Percentiles rank a stretch among this genome's conserved stretches.
Evolutionary conservation across 352 stramenopile genomes (phyloP).

Genomic region (Globisporangium takayamanum): DNA sequence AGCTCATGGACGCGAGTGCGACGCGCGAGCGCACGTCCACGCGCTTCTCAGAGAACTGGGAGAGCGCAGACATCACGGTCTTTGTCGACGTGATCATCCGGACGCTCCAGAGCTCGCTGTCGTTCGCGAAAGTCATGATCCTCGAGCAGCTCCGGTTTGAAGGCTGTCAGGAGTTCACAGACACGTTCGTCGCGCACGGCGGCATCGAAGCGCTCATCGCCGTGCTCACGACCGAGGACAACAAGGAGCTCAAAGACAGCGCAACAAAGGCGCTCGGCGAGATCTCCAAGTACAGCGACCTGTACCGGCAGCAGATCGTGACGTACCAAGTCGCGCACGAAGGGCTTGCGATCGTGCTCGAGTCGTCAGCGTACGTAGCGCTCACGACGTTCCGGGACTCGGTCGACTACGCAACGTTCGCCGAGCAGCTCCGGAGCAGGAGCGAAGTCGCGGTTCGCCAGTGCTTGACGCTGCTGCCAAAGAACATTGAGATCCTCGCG

Average conservation of each 20-base stretch:
- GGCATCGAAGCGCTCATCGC: background rate
- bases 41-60: too few species aligned
- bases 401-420: slow-evolving; percentile 2
- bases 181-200: background rate
- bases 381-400: background rate
- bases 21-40: too few species aligned
- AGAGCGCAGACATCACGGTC: background rate
- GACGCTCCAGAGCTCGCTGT: background rate
- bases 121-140: background rate
- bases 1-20: background rate
- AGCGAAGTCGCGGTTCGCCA: background rate
- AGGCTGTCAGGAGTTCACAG: background rate
- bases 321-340: slow-evolving; percentile 3
- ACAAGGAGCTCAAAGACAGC: too few species aligned
- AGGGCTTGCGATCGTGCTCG: background rate
- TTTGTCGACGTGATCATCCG: background rate
- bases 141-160: background rate
- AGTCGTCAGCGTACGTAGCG: background rate
- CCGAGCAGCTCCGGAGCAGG: background rate
- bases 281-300: background rate
- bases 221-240: background rate
- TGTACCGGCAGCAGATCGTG: background rate
- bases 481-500: slow-evolving; percentile 4
- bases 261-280: background rate
- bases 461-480: slow-evolving; percentile 1